Base-by-base conservation (phyloP, 148 eudicot species). In the Linanthus parryae region DNA sequence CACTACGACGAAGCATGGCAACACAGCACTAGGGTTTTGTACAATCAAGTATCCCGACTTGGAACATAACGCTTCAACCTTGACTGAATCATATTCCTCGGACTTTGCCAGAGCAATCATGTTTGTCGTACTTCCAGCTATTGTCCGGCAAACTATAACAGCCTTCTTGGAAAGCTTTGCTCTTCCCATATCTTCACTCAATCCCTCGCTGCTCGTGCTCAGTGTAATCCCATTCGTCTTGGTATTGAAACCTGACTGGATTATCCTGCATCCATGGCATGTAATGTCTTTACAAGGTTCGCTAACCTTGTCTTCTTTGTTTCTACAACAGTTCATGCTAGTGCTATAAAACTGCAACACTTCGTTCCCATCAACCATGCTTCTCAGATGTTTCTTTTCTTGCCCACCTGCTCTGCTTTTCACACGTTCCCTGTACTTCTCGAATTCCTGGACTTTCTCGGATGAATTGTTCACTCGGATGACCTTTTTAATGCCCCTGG, bases 331-430 rank as follows among this genome's bases (percentile, higher is more conserved):
- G 35, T 42, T 59, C 22, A 59, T 50, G 15, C 44, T 59, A 16
- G 64, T 59, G 38, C 64, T 56, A 21, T 59, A 59, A 48, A 59
- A 59, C 56, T 18, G 45, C 22, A 59, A 59, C 48, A 48, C n/a
- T 29, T 49, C 64, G n/a, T 59, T 59, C 30, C 64, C 56, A 11
- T 59, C 64, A 48, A 59, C 64, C 21, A 10, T 40, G 56, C 46
- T 49, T 60, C 72, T 61, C 3, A 52, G 64, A 51, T 69, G 61
- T 23, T 48, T 53, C 31, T 65, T 36, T 7, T 61, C 49, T 27
- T 58, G 54, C 42, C 45, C 43, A 7, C 56, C n/a, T 2, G 75
- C 71, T 54, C 63, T 74, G 62, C 44, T 50, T 57, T 68, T 68
- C 46, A 75, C 67, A 23, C 15, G 59, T 16, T 47, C 61, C 35